Base-by-base conservation (phyloP, 1,284 basidiomycete genomes). In the Megacollybia platyphylla region DNA sequence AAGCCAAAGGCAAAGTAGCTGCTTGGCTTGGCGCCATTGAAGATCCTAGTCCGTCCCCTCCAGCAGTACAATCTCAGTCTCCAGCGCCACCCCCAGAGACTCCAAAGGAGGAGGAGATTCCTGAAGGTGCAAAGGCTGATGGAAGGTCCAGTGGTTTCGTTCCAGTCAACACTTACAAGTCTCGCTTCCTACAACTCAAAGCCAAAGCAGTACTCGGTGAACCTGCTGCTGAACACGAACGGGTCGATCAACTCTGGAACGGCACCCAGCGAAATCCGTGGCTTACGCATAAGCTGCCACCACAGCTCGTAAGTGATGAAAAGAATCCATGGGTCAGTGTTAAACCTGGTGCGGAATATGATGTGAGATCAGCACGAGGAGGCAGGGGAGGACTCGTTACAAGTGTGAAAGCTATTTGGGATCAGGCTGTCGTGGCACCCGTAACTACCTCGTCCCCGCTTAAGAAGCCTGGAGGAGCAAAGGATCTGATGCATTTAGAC, bases 311-410 rank as follows among this genome's bases (percentile, higher is more conserved):
- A 24, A 5, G 20, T 5, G 51, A 24, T 4, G 31, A 63, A 5
- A 52, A 54, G 0, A 62, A 65, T 42, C 61, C 64, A 2, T 57
- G 61, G 11, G 58, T 57, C 2, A 48, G 55, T 13, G 45, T 48
- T 4, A 70, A 73, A 49, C 59, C 74, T 44, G 20, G 20, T 24
- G 65, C 65, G 18, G 79, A 77, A 49, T 87, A 87, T 54, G 77
- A 87, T 52, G 58, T 83, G 15, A 74, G 79, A 4, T 86, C 82
- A 32, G 85, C 84, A 7, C 71, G 85, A 18, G 85, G 87, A 2
- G 87, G 87, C 2, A 64, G 70, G 41, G 86, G 86, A 1, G 87
- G 85, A 7, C 71, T 73, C 41, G 87, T 89, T 10, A 68, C 83
- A 1, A 68, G 82, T 4, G 82, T 86, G 2, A 75, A 81, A 1